Evolutionary conservation across 371 early-diverging fungal species (phyloP), one percentile per base, ranked within the genome.

Genomic region (Rhizomucor miehei): DNA sequence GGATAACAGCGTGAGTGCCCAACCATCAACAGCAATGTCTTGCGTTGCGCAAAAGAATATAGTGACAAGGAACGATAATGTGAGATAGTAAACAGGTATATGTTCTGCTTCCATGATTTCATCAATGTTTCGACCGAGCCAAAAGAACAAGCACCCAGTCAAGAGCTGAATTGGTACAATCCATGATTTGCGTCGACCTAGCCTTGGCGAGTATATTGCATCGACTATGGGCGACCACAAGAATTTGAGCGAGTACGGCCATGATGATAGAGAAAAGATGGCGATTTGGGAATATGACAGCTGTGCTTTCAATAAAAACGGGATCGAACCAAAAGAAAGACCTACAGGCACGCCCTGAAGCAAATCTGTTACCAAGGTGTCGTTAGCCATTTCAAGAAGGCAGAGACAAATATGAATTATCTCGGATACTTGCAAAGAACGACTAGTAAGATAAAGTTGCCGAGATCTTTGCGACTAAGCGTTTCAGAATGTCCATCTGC

Each of bases 191-290:
- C 99, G 73, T 11, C 98, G 80, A 6, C 98, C 98, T 41, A 98
- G 58, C 20, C 66, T 70, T 49, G 87, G 84, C 47, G 82, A 80
- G 55, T 89, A 98, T 25, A 89, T 63, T 1, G 94, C 87, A 63
- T 98, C 98, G 11, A 98, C 96, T 23, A 98, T 89, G 8, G 97
- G 97, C 6, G 96, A 95, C 97, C 97, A 98, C 23, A 97, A 72
- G 14, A 98, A 83, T 74, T 89, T 92, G 47, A 92, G 79, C 21
- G 86, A 87, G 59, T 98, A 98, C 2, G 99, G 99, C 80, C 96
- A 98, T 4, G 89, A 86, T 1, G 95, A 90, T 46, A 98, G 71
- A 6, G 96, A 92, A 62, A 98, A 96, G 44, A 95, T 63, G 2
- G 92, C 98, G 48, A 98, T 85, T 69, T 98, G 91, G 3, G 89